Percentiles rank a stretch among this genome's conserved stretches.
These are phyloP conservation scores for Apiospora malaysiana DNA, from an alignment of 2,329 filamentous ascomycete species.

Conservation along the genomic window DNA sequence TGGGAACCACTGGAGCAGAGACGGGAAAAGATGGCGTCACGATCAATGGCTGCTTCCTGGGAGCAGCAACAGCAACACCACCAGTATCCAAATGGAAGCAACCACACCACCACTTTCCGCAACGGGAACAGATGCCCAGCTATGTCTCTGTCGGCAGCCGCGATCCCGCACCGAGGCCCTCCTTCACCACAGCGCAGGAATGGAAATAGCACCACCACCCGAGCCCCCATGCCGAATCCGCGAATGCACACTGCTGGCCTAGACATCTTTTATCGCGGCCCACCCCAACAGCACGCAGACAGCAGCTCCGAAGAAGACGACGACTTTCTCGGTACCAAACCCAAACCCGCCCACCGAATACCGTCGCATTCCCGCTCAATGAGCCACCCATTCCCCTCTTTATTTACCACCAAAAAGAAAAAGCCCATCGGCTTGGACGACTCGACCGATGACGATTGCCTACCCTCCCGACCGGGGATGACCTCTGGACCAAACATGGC, in stretches of 20 bases:
- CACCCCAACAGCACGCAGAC: slow-evolving; percentile 38
- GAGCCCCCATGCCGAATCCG: slow-evolving; percentile 4
- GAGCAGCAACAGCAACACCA: background rate
- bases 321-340: slow-evolving; percentile 32
- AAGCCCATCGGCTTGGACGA: slow-evolving; percentile 49
- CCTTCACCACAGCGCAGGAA: slow-evolving; percentile 3
- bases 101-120: background rate
- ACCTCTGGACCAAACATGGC: slow-evolving; percentile 38
- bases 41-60: background rate
- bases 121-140: slow-evolving; percentile 15
- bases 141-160: slow-evolving; percentile 11
- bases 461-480: slow-evolving; percentile 32
- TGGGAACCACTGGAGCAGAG: background rate
- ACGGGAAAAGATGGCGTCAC: slow-evolving; percentile 14
- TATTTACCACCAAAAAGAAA: slow-evolving; percentile 69
- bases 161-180: slow-evolving; percentile 1
- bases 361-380: slow-evolving; percentile 67
- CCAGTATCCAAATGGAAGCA: background rate
- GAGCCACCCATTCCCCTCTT: slow-evolving; percentile 79
- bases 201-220: slow-evolving; percentile 1
- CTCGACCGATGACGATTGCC: slow-evolving; percentile 52
- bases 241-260: slow-evolving; percentile 24
- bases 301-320: slow-evolving; percentile 48
- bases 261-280: slow-evolving; percentile 27
- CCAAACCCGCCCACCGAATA: slow-evolving; percentile 33